These are phyloP conservation scores for Pulveroboletus frians DNA, from an alignment of 768 basidiomycete species.

Conservation along the genomic window DNA sequence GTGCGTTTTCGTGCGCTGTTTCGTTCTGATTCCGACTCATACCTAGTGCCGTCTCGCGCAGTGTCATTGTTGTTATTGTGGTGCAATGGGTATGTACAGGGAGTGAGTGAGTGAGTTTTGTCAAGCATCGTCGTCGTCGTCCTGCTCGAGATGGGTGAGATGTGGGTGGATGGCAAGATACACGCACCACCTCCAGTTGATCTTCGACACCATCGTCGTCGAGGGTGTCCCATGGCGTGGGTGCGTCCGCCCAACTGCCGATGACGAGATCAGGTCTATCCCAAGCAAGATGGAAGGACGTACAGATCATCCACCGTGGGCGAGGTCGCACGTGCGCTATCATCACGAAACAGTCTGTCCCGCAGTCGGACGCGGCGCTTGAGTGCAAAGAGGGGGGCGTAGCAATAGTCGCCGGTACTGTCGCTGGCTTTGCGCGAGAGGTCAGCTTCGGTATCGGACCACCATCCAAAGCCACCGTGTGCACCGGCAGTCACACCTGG, in stretches of 20 bases:
- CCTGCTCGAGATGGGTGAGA: constrained; percentile 1
- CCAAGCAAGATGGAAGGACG: constrained; percentile 4
- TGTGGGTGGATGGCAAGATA: too few relatives aligned
- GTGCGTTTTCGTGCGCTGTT: constrained; percentile 5
- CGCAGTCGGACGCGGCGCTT: constrained; percentile 7
- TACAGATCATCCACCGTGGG: constrained; percentile 14
- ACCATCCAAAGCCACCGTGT: constrained; percentile 15
- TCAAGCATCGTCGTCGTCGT: constrained; percentile 1
- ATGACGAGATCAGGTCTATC: background rate
- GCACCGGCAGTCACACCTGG: constrained; percentile 14
- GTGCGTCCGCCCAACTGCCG: constrained; percentile 20
- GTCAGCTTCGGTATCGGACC: constrained; percentile 14
- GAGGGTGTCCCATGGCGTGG: constrained; percentile 22
- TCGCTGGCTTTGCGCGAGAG: constrained; percentile 23
- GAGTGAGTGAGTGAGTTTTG: background rate
- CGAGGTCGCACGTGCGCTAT: background rate
- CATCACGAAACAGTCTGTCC: constrained; percentile 10
- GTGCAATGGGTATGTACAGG: too few relatives aligned
- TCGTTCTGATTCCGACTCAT: constrained; percentile 2
- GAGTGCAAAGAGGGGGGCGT: constrained; percentile 26
- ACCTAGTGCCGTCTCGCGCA: background rate
- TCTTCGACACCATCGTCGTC: constrained; percentile 25
- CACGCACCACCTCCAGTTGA: constrained; percentile 8
- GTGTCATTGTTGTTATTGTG: too few relatives aligned
- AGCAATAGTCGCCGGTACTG: constrained; percentile 18